These are phyloP conservation scores for Rauvolfia tetraphylla DNA, from an alignment of 257 asterid genomes.

Conservation along the genomic window DNA sequence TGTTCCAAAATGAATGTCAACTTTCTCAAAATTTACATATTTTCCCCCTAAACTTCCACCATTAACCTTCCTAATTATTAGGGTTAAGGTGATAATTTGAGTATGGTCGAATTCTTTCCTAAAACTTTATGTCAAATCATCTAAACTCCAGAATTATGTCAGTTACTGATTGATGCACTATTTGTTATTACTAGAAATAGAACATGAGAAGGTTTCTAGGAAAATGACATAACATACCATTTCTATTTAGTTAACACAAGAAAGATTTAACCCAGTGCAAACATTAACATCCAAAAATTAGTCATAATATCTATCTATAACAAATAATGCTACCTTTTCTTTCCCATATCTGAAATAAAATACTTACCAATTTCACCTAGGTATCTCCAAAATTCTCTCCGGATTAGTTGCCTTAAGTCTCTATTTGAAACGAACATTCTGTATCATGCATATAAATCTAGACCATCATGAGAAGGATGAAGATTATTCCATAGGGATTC, in stretches of 20 bases:
- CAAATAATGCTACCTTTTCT: neutral
- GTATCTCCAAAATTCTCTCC: neutral
- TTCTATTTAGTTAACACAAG: neutral
- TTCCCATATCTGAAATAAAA: too few species aligned
- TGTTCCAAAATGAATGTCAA: too few species aligned
- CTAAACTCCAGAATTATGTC: neutral
- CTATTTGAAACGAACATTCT: neutral
- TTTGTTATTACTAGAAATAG: neutral
- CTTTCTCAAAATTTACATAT: too few species aligned
- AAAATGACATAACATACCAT: neutral
- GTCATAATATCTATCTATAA: too few species aligned
- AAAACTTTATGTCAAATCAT: too few species aligned
- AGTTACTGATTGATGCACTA: neutral
- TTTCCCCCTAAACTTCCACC: too few species aligned
- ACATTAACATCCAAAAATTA: neutral
- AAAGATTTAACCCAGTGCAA: neutral
- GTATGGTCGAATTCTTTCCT: too few species aligned
- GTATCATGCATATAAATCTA: neutral
- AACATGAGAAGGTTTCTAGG: neutral
- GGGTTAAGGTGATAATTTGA: too few species aligned
- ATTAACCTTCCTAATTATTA: too few species aligned
- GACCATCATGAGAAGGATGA: neutral
- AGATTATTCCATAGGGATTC: neutral
- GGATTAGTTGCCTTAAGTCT: neutral
- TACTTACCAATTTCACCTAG: too few species aligned